These are phyloP conservation scores for Salvia splendens DNA, from an alignment of 257 asterid species.

Conservation along the genomic window DNA sequence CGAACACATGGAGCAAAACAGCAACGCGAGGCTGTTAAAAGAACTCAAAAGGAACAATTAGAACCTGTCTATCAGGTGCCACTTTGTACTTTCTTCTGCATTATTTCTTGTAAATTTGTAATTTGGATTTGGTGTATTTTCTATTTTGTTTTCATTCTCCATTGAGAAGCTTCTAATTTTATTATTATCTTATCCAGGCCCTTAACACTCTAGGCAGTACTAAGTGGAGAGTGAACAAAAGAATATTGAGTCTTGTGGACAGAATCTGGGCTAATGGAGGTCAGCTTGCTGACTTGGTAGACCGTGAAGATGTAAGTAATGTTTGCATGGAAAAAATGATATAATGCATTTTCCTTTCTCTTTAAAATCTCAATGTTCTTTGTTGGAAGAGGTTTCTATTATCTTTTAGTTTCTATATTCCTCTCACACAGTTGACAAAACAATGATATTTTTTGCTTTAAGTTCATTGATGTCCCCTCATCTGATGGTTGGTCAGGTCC, in stretches of 20 bases:
- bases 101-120: not conserved
- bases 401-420: not conserved
- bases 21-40: slow-evolving; percentile 80
- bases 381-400: not conserved
- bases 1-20: slow-evolving; percentile 98
- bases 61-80: slow-evolving; percentile 75
- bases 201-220: slow-evolving; percentile 90
- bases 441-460: slow-evolving; percentile 9
- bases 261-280: slow-evolving; percentile 97
- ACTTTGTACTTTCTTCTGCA: not conserved
- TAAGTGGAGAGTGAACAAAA: slow-evolving; percentile 93
- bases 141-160: not conserved
- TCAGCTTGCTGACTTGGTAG: slow-evolving; percentile 81
- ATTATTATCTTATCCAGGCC: slow-evolving; percentile 51
- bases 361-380: not conserved
- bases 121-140: slow-evolving; percentile 22
- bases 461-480: slow-evolving; percentile 21
- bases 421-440: not conserved
- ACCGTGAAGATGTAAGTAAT: slow-evolving; percentile 82
- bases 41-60: slow-evolving; percentile 67
- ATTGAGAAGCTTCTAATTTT: slow-evolving; percentile 13
- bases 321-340: slow-evolving; percentile 13
- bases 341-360: slow-evolving; percentile 5
- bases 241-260: slow-evolving; percentile 71
- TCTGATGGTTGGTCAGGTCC: slow-evolving; percentile 51